These are phyloP conservation scores for Coemansia guatemalensis DNA, from an alignment of 192 early-diverging fungal genomes.

Conservation along the genomic window DNA sequence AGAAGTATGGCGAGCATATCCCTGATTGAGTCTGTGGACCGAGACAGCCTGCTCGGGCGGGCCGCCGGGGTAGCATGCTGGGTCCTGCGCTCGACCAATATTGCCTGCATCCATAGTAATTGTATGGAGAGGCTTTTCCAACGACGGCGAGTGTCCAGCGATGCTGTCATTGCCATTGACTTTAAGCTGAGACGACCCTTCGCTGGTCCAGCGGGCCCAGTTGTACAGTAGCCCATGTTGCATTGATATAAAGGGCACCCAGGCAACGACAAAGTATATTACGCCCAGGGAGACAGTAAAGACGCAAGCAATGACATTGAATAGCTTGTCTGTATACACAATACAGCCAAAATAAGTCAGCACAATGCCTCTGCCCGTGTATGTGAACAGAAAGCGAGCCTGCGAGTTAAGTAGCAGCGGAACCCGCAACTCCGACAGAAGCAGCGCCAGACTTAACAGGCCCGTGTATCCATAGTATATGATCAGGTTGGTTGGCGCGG, in stretches of 20 bases:
- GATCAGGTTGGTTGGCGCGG: slow-evolving; percentile 51
- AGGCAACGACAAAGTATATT: slow-evolving; percentile 56
- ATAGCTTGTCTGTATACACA: slow-evolving; percentile 41
- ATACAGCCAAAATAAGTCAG: slow-evolving; percentile 63
- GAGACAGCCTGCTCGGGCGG: background rate
- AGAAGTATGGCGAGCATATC: slow-evolving; percentile 11
- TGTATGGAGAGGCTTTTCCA: background rate
- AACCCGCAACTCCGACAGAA: slow-evolving; percentile 54
- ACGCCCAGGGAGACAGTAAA: slow-evolving; percentile 55
- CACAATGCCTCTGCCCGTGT: slow-evolving; percentile 59
- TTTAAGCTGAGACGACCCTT: slow-evolving; percentile 15
- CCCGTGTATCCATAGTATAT: slow-evolving; percentile 57
- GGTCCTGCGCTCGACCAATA: background rate
- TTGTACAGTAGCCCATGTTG: slow-evolving; percentile 48
- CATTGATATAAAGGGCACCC: slow-evolving; percentile 45
- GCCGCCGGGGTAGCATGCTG: background rate
- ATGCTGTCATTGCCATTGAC: background rate
- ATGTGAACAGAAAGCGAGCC: slow-evolving; percentile 57
- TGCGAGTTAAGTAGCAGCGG: slow-evolving; percentile 50
- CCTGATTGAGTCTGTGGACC: slow-evolving; percentile 4
- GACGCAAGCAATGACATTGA: slow-evolving; percentile 56
- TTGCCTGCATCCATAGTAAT: background rate
- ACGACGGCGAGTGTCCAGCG: background rate
- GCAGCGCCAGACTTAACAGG: slow-evolving; percentile 40
- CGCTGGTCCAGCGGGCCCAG: slow-evolving; percentile 38